A percentile compares a stretch with the other conserved stretches of the same genome.
Conservation (phyloP, 768 basidiomycete genomes). For the Boletus barrowsii region DNA sequence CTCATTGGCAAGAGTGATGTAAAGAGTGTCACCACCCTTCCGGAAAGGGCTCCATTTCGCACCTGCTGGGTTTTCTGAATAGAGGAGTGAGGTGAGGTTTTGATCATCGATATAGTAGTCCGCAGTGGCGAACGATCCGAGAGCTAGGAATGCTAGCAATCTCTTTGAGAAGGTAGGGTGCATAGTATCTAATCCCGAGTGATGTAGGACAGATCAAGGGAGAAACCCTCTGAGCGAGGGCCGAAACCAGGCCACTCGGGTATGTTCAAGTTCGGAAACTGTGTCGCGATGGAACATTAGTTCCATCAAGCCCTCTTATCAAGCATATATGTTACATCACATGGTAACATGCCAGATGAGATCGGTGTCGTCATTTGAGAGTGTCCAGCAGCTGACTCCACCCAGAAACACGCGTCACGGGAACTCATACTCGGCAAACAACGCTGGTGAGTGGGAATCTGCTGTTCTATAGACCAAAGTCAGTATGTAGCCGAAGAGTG, state of each 20-base stretch:
- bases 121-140: constrained; percentile 4
- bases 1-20: constrained; percentile 5
- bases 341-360: neutral
- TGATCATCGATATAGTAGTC: constrained; percentile 19
- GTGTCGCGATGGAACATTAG: no score
- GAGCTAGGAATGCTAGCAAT: neutral
- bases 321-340: neutral
- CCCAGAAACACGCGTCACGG: no score
- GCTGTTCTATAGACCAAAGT: no score
- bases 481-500: no score
- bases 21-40: constrained; percentile 10
- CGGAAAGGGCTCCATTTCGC: constrained; percentile 11
- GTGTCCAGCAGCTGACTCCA: no score
- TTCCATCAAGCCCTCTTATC: no score
- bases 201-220: neutral
- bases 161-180: neutral
- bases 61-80: constrained; percentile 10
- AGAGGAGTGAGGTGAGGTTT: constrained; percentile 10
- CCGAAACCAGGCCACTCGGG: no score
- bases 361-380: no score
- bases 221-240: neutral
- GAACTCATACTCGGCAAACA: no score
- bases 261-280: no score
- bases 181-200: neutral
- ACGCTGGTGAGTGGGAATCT: no score